These are phyloP conservation scores for Colletotrichum cordylinicola DNA, from an alignment of 2,329 filamentous ascomycete genomes.

Conservation along the genomic window DNA sequence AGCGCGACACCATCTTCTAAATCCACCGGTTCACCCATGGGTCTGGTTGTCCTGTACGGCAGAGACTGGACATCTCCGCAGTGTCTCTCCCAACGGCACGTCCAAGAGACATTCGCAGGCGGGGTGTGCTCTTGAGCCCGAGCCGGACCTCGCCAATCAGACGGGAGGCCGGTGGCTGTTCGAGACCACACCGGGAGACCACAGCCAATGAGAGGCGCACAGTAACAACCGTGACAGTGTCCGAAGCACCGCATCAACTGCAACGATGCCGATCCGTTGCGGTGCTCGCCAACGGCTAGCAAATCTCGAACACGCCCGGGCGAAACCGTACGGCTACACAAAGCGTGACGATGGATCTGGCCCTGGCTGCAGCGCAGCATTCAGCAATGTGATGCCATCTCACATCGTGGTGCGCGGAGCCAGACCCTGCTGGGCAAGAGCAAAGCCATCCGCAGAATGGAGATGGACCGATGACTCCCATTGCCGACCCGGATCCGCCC, in stretches of 20 bases:
- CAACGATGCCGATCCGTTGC: neutral
- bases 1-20: neutral
- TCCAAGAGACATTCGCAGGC: neutral
- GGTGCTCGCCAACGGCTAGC: neutral
- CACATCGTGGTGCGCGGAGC: neutral
- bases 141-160: neutral
- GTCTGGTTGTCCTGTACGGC: neutral
- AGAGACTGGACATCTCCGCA: neutral
- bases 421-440: neutral
- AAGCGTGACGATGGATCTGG: neutral
- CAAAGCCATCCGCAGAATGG: neutral
- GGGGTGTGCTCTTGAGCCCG: neutral
- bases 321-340: neutral
- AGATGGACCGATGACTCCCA: conserved; percentile 27
- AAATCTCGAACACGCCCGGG: neutral
- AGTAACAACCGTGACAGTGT: neutral
- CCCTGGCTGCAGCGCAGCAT: neutral
- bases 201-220: neutral
- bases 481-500: conserved; percentile 26
- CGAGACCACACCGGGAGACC: neutral
- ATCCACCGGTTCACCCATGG: neutral
- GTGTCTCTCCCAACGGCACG: neutral
- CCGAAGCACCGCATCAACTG: neutral
- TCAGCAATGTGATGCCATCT: conserved; percentile 20
- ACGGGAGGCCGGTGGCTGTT: neutral